A percentile compares a stretch with the other conserved stretches of the same genome.
phyloP scores from a whole-genome alignment of 108 stramenopile genomes.

The Nitzschia sp. region DNA sequence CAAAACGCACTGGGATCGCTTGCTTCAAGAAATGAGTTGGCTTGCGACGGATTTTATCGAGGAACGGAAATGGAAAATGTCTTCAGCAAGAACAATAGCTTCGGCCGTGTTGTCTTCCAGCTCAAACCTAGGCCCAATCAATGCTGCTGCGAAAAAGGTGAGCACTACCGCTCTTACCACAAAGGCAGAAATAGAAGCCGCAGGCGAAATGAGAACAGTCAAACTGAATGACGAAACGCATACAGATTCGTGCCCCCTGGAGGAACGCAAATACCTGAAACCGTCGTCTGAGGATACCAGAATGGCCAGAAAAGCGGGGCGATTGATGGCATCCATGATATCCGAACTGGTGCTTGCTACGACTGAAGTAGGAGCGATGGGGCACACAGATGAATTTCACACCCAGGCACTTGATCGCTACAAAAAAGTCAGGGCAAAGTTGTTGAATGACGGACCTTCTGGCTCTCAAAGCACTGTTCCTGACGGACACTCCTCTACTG shows the following conservation, averaged over 20 bases:
- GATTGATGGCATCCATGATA: slow-evolving; percentile 22
- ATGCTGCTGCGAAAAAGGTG: background rate
- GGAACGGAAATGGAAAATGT: slow-evolving; percentile 88
- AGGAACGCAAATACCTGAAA: background rate
- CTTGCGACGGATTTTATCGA: slow-evolving; percentile 85
- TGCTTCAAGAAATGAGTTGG: slow-evolving; percentile 91
- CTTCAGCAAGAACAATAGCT: slow-evolving; percentile 44
- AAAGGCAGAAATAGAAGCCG: background rate
- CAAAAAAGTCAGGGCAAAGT: background rate
- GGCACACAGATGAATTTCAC: slow-evolving; percentile 12
- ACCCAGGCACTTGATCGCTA: slow-evolving; percentile 9
- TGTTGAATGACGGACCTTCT: background rate
- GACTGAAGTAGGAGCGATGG: slow-evolving; percentile 13
- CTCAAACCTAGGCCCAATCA: background rate
- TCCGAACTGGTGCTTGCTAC: slow-evolving; percentile 11
- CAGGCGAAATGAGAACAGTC: background rate
- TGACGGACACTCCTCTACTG: background rate
- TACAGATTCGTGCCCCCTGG: background rate
- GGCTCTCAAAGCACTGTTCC: background rate
- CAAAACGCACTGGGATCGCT: slow-evolving; percentile 81
- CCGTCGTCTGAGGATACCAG: slow-evolving; percentile 10
- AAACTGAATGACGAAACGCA: background rate
- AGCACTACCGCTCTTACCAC: background rate
- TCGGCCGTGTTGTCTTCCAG: slow-evolving; percentile 10
- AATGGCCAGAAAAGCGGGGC: background rate